Base-by-base conservation (phyloP, 192 early-diverging fungal genomes). In the Endogone sp. region DNA sequence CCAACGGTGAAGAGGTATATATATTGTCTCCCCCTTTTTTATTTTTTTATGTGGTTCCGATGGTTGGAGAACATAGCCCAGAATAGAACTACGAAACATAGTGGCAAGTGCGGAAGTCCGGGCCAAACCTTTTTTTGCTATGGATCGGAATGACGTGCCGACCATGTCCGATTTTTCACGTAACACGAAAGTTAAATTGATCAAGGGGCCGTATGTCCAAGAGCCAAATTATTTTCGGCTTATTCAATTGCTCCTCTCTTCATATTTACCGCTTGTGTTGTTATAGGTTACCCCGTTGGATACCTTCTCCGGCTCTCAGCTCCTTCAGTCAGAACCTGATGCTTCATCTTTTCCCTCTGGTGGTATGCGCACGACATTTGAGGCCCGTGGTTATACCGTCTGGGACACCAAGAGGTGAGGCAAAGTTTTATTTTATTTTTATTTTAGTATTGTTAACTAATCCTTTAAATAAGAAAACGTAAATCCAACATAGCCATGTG, bases 341-440 rank as follows among this genome's bases (percentile, higher is more conserved):
- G 97, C 97, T 9, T 99, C 97, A 37, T 97, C 95, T 57, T 99
- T 99, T 88, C 97, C 97, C 69, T 95, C 94, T 72, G 96, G 96
- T 73, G 96, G 97, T 76, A 95, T 98, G 90, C 89, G 96, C 75
- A 84, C 92, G 60, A 99, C 97, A 65, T 99, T 99, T 79, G 97
- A 99, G 84, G 97, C 96, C 69, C 94, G 96, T 80, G 97, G 97
- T 64, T 99, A 99, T 88, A 99, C 96, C 71, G 93, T 99, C 75
- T 99, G 97, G 97, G 97, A 99, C 83, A 95, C 96, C 49, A 92
- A 79, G 66, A 79, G 75, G 75, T 77, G 68, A 56, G 22, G 22
- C 77, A 69, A 82, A 84, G 6, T 49, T 49, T 6, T 16, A 49
- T 49, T 49, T 49, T 49, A 11, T 49, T 49, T 49, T 49, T 49